phyloP scores from a whole-genome alignment of 1,284 basidiomycete species.

The Ceratobasidium sp. region DNA sequence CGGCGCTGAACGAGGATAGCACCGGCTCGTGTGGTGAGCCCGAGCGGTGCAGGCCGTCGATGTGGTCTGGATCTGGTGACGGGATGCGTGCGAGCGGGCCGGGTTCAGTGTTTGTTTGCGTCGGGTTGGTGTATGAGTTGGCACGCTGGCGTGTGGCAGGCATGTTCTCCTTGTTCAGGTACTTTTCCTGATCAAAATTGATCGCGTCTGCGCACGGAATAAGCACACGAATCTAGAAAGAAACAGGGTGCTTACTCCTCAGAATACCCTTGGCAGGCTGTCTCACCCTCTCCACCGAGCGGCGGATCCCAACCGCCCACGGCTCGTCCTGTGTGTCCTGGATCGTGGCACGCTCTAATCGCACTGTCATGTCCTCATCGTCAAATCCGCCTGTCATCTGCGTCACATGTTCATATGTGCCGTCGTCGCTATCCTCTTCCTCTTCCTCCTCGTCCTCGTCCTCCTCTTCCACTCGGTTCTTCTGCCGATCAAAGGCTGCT shows the following conservation, averaged over 20 bases:
- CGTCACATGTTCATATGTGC: slow-evolving; percentile 32
- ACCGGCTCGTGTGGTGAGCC: slow-evolving; percentile 56
- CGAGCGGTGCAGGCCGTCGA: slow-evolving; percentile 82
- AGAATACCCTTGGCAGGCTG: slow-evolving; percentile 86
- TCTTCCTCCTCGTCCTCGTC: slow-evolving; percentile 63
- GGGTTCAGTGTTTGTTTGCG: slow-evolving; percentile 63
- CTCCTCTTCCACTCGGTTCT: slow-evolving; percentile 55
- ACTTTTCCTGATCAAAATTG: slow-evolving; percentile 69
- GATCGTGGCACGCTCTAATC: slow-evolving; percentile 62
- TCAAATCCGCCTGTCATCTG: slow-evolving; percentile 63
- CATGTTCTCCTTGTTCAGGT: slow-evolving; percentile 59
- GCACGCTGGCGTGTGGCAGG: slow-evolving; percentile 68
- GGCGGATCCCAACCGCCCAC: slow-evolving; percentile 76
- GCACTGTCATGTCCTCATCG: slow-evolving; percentile 82
- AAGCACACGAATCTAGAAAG: slow-evolving; percentile 48
- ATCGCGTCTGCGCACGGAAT: slow-evolving; percentile 63
- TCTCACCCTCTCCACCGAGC: slow-evolving; percentile 71
- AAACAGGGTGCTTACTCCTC: slow-evolving; percentile 72
- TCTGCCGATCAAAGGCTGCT: slow-evolving; percentile 50
- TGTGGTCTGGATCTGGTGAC: slow-evolving; percentile 82
- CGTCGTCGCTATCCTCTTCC: slow-evolving; percentile 67
- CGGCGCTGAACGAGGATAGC: slow-evolving; percentile 38
- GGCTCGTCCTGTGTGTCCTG: slow-evolving; percentile 71
- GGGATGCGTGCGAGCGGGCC: slow-evolving; percentile 82
- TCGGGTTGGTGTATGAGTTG: slow-evolving; percentile 79